A percentile compares a stretch with the other conserved stretches of the same genome.
Conservation (phyloP, 2,329 filamentous ascomycete genomes). For the Colletotrichum ledebouriae region DNA sequence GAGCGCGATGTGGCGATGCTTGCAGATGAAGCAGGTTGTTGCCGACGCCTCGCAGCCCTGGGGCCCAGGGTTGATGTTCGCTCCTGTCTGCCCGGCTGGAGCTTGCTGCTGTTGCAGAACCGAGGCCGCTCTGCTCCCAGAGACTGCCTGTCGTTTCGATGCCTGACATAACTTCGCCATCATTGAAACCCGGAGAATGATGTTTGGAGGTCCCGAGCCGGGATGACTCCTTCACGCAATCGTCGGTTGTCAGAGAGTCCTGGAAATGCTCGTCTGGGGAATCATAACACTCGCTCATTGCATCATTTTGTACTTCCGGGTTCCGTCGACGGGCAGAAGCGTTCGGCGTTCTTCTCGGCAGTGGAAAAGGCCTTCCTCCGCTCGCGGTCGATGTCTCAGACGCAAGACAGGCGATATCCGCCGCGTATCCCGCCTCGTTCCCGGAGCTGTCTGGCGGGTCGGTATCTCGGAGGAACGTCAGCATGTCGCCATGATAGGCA, state of each 20-base stretch:
- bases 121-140: no score
- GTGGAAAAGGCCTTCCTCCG: slow-evolving; percentile 8
- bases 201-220: no score
- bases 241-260: no score
- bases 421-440: slow-evolving; percentile 8
- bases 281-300: background rate
- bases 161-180: no score
- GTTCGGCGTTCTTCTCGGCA: slow-evolving; percentile 2
- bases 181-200: no score
- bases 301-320: background rate
- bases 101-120: no score
- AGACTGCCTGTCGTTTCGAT: no score
- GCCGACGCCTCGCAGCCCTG: background rate
- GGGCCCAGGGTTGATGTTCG: background rate
- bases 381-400: slow-evolving; percentile 33
- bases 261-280: background rate
- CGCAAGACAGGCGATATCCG: slow-evolving; percentile 1
- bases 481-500: background rate
- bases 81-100: no score
- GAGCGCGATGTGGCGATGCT: background rate
- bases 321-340: slow-evolving; percentile 15
- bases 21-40: background rate
- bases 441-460: background rate
- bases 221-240: no score
- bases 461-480: background rate